Evolutionary conservation across 2,329 filamentous ascomycete genomes (phyloP).

Genomic region (Stagonosporopsis tanaceti): DNA sequence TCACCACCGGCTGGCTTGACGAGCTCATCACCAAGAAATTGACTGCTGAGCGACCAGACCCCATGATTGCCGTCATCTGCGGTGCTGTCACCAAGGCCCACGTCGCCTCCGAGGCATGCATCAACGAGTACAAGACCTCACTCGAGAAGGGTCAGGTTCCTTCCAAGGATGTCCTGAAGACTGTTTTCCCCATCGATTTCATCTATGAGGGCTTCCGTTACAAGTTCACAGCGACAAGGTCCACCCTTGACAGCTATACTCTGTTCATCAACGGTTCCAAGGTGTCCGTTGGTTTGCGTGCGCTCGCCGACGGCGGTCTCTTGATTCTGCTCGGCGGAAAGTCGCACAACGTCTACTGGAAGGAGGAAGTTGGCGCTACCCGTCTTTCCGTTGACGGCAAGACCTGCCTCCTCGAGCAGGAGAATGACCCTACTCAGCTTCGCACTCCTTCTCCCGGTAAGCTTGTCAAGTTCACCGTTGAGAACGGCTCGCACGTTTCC

Average conservation of each 20-base stretch:
- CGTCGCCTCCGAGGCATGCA: constrained; percentile 88
- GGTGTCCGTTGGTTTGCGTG: constrained; percentile 89
- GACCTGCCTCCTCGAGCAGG: constrained; percentile 96
- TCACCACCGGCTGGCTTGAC: constrained; percentile 98
- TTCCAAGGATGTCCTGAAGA: constrained; percentile 95
- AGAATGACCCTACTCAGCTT: constrained; percentile 98
- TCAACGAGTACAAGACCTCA: constrained; percentile 84
- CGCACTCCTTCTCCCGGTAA: constrained; percentile 95
- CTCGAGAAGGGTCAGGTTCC: constrained; percentile 98
- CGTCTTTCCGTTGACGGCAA: constrained; percentile 97
- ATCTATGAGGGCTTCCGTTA: constrained; percentile 97
- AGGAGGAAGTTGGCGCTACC: constrained; percentile 95
- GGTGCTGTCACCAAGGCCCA: constrained; percentile 96
- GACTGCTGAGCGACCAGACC: constrained; percentile 93
- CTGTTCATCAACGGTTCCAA: constrained; percentile 99
- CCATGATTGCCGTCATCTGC: constrained; percentile 91
- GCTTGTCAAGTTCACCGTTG: constrained; percentile 96
- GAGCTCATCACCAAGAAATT: constrained; percentile 98
- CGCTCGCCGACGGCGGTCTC: constrained; percentile 91
- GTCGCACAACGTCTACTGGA: constrained; percentile 99
- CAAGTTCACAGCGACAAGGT: constrained; percentile 96
- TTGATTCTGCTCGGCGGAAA: constrained; percentile 89
- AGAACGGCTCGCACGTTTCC: constrained; percentile 91
- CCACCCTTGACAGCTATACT: constrained; percentile 92
- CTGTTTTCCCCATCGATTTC: constrained; percentile 96